A percentile compares a stretch with the other conserved stretches of the same genome.
These are phyloP conservation scores for Oxyria digyna DNA, from an alignment of 148 eudicot species.

Conservation along the genomic window DNA sequence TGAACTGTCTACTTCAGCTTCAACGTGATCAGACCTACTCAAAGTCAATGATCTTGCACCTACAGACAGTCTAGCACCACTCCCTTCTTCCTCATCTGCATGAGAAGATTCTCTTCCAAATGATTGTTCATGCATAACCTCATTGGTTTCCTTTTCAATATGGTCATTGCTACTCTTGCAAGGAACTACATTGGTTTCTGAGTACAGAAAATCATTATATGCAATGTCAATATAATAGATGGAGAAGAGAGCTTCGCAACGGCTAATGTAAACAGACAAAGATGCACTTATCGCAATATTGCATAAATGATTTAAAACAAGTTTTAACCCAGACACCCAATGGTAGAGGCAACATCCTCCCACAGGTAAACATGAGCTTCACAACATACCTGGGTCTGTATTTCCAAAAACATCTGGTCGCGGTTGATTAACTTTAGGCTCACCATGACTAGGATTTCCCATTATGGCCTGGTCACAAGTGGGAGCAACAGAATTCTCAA, in stretches of 20 bases:
- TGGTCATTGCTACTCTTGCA: constrained; percentile 3
- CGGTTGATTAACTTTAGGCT: background rate
- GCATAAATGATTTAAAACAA: background rate
- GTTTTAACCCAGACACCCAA: background rate
- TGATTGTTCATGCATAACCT: constrained; percentile 6
- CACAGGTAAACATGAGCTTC: background rate
- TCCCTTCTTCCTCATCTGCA: constrained; percentile 13
- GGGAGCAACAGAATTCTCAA: background rate
- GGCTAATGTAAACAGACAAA: background rate
- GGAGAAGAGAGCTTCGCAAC: background rate
- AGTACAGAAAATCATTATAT: background rate
- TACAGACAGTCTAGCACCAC: constrained; percentile 1
- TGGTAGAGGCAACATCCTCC: background rate
- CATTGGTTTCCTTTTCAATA: constrained; percentile 3
- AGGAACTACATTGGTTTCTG: background rate
- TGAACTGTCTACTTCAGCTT: constrained; percentile 13
- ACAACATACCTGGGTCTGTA: background rate
- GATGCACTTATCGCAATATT: background rate
- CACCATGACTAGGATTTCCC: background rate
- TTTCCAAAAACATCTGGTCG: background rate
- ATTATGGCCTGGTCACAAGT: background rate
- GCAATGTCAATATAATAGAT: background rate
- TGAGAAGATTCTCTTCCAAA: constrained; percentile 1
- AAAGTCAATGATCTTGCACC: constrained; percentile 14
- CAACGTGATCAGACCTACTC: constrained; percentile 12